These are phyloP conservation scores for Schwanniomyces occidentalis DNA, from an alignment of 805 yeast species.

Conservation along the genomic window DNA sequence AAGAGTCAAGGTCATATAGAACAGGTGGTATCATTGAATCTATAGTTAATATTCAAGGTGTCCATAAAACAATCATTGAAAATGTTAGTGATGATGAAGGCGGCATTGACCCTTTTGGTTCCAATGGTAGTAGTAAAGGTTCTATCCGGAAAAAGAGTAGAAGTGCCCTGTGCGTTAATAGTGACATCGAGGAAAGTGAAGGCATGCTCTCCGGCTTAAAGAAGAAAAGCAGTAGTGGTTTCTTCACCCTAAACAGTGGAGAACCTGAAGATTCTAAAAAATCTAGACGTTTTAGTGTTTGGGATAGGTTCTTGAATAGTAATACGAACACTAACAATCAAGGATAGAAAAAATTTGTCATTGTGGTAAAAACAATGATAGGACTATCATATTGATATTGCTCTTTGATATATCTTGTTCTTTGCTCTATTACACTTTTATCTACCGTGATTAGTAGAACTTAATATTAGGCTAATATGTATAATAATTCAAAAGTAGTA, in stretches of 20 bases:
- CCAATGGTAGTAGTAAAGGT: slow-evolving; percentile 1
- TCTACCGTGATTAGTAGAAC: too few relatives aligned
- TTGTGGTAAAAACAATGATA: too few relatives aligned
- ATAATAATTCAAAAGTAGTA: too few relatives aligned
- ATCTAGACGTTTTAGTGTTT: slow-evolving; percentile 7
- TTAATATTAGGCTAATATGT: too few relatives aligned
- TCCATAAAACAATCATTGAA: slow-evolving; percentile 81
- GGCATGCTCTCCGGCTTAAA: slow-evolving; percentile 6
- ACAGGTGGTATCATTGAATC: slow-evolving; percentile 77
- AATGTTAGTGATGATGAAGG: slow-evolving; percentile 52
- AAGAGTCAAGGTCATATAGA: slow-evolving; percentile 38
- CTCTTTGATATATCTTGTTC: too few relatives aligned
- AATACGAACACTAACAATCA: too few relatives aligned
- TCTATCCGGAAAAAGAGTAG: neutral
- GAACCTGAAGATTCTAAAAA: slow-evolving; percentile 3
- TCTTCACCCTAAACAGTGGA: slow-evolving; percentile 3
- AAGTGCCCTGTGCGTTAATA: neutral
- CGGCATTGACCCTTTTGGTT: slow-evolving; percentile 9
- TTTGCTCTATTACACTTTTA: too few relatives aligned
- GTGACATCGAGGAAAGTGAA: neutral
- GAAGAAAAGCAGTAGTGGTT: slow-evolving; percentile 1
- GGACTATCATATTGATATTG: too few relatives aligned
- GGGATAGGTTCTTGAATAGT: slow-evolving; percentile 9
- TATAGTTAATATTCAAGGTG: slow-evolving; percentile 80
- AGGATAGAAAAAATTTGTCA: too few relatives aligned